Percentiles rank a stretch among this genome's conserved stretches.
phyloP scores from a whole-genome alignment of 768 basidiomycete genomes.

The Pleurotus giganteus region DNA sequence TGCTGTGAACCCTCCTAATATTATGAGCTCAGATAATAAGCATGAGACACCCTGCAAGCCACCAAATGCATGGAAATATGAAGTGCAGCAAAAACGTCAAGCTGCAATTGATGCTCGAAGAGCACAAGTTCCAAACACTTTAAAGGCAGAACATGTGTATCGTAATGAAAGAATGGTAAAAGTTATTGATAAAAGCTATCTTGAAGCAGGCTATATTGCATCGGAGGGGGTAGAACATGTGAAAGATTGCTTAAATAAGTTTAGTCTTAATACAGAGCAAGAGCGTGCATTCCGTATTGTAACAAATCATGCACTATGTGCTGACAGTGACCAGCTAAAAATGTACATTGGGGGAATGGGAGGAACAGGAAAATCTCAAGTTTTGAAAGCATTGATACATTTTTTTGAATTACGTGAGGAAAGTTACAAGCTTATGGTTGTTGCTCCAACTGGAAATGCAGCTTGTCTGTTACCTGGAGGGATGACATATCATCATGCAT shows the following conservation, averaged over 20 bases:
- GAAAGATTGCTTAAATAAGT: background rate
- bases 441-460: constrained; percentile 26
- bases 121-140: background rate
- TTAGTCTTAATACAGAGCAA: constrained; percentile 28
- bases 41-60: too few relatives aligned
- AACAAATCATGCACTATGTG: constrained; percentile 21
- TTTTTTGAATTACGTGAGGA: constrained; percentile 23
- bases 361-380: constrained; percentile 31
- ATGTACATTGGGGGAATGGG: constrained; percentile 34
- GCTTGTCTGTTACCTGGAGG: constrained; percentile 23
- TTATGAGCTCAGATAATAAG: too few relatives aligned
- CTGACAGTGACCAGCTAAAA: constrained; percentile 18
- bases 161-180: background rate
- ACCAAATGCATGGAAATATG: background rate
- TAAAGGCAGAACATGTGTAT: background rate
- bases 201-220: background rate
- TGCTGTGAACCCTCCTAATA: background rate
- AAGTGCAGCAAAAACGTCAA: background rate
- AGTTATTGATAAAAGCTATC: background rate
- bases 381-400: constrained; percentile 23
- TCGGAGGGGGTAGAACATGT: background rate
- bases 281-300: constrained; percentile 28
- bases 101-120: background rate
- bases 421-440: constrained; percentile 22
- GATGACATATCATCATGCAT: constrained; percentile 24